Conservation (phyloP, 208 protist species). For the Willaertia magna region DNA sequence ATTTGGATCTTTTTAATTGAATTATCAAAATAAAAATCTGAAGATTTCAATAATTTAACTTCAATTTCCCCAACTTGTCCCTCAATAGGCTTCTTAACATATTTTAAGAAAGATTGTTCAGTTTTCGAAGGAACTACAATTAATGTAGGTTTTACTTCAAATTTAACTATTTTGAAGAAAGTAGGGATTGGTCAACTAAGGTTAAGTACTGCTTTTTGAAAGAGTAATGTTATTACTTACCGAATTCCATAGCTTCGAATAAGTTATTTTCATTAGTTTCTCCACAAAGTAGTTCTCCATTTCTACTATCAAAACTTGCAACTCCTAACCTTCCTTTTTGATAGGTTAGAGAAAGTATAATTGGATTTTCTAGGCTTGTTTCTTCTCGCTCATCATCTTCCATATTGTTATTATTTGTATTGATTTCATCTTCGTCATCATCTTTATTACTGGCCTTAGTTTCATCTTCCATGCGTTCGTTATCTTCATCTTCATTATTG, state of each 20-base stretch:
- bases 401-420: not conserved
- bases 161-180: not conserved
- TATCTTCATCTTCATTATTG: not conserved
- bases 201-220: no score
- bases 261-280: not conserved
- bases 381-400: not conserved
- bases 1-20: not conserved
- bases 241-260: not conserved
- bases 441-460: no score
- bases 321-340: not conserved
- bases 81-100: not conserved
- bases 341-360: not conserved
- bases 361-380: not conserved
- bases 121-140: not conserved
- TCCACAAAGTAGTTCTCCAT: not conserved
- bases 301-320: not conserved
- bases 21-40: not conserved
- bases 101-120: not conserved
- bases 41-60: not conserved
- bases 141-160: not conserved
- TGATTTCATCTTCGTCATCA: not conserved
- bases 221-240: not conserved
- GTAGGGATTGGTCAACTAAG: not conserved
- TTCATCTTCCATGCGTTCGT: not conserved
- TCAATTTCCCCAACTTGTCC: not conserved